phyloP scores from a whole-genome alignment of 805 yeast genomes.

The Saccharomycopsis oosterbeekiorum region DNA sequence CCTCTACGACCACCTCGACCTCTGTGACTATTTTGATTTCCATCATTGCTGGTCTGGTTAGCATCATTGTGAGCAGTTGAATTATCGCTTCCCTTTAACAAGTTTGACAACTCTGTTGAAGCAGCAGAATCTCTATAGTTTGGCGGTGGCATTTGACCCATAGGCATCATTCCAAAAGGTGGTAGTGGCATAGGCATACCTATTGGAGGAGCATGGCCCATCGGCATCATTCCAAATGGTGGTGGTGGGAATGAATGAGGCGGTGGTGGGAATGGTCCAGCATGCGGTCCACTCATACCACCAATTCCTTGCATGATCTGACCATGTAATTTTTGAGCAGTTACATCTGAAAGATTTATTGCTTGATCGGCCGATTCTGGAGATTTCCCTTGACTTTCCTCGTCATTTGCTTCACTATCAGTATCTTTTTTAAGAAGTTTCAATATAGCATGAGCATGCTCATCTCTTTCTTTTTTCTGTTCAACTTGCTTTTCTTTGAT shows the following conservation, averaged over 20 bases:
- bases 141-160: slow-evolving; percentile 3
- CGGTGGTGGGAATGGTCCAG: slow-evolving; percentile 19
- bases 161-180: slow-evolving; percentile 14
- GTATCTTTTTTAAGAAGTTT: slow-evolving; percentile 10
- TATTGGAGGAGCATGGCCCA: slow-evolving; percentile 15
- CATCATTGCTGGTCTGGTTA: not conserved
- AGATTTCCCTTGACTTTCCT: not conserved
- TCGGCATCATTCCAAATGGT: slow-evolving; percentile 18
- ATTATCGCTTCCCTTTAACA: not conserved
- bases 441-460: slow-evolving; percentile 12
- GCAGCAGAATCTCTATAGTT: slow-evolving; percentile 15
- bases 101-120: slow-evolving; percentile 7
- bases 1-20: slow-evolving; percentile 20
- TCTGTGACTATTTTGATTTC: slow-evolving; percentile 4
- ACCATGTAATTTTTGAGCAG: slow-evolving; percentile 17
- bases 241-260: slow-evolving; percentile 18
- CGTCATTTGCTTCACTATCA: slow-evolving; percentile 20
- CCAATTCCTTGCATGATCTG: slow-evolving; percentile 15
- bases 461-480: slow-evolving; percentile 9
- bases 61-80: not conserved
- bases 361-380: not conserved
- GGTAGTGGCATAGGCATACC: slow-evolving; percentile 20
- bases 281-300: slow-evolving; percentile 15
- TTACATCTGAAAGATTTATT: slow-evolving; percentile 12
- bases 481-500: not conserved